These are phyloP conservation scores for Rhizopogon roseolus DNA, from an alignment of 768 basidiomycete species.

Conservation along the genomic window DNA sequence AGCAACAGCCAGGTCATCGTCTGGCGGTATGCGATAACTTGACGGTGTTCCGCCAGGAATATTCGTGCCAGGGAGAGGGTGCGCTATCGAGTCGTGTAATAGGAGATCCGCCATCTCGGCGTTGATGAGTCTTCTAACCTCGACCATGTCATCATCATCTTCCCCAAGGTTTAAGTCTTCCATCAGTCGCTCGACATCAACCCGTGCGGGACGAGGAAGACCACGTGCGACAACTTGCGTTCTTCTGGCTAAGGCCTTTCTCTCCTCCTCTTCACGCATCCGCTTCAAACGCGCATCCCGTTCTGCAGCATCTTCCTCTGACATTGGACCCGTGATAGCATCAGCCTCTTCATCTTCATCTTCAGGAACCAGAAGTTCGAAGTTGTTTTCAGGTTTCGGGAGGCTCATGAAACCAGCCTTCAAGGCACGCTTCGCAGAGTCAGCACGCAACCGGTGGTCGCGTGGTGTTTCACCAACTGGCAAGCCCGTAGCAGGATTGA, in stretches of 20 bases:
- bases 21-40: constrained; percentile 67
- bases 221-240: constrained; percentile 77
- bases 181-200: constrained; percentile 66
- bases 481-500: constrained; percentile 70
- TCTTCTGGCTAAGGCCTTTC: constrained; percentile 73
- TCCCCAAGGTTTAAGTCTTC: constrained; percentile 51
- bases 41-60: constrained; percentile 70
- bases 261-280: constrained; percentile 70
- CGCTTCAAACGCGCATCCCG: constrained; percentile 72
- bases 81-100: constrained; percentile 80
- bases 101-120: constrained; percentile 74
- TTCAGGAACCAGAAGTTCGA: constrained; percentile 89
- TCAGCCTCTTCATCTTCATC: constrained; percentile 57
- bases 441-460: constrained; percentile 58
- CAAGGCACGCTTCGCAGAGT: constrained; percentile 70
- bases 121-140: constrained; percentile 65
- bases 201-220: constrained; percentile 82
- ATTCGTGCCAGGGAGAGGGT: constrained; percentile 86
- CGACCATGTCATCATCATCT: constrained; percentile 37
- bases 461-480: constrained; percentile 68
- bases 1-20: constrained; percentile 68
- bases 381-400: constrained; percentile 95
- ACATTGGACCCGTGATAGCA: constrained; percentile 15
- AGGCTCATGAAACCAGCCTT: constrained; percentile 77
- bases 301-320: constrained; percentile 88